Base-by-base conservation (phyloP, 2,329 filamentous ascomycete species). In the Penicillium griseofulvum region DNA sequence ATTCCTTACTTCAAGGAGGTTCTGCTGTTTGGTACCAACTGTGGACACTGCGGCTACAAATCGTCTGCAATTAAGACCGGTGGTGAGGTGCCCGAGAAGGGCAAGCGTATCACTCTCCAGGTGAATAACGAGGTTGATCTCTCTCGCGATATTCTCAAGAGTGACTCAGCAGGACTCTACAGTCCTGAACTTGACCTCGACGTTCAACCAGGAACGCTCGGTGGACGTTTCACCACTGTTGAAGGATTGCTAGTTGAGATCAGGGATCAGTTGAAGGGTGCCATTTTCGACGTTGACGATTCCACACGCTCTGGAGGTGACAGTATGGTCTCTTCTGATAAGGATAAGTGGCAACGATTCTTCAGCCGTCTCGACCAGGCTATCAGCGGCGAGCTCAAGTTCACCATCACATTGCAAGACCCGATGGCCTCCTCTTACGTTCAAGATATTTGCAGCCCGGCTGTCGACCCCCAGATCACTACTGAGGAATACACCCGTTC, bases 31-130 rank as follows among this genome's bases (percentile, higher is more conserved):
- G 92, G 87, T 65, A 97, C 93, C 2, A 87, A 91, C 28, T 99
- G 94, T 76, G 87, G 93, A 28, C 82, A 88, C 73, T 99, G 94
- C 71, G 93, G 93, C 55, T 96, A 97, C 79, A 88, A 91, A 59
- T 94, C 89, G 65, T 97, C 96, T 74, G 94, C 99, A 73, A 91
- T 99, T 71, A 97, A 97, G 82, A 97, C 94, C 1, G 94, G 94
- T 61, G 94, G 94, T 52, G 92, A 88, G 67, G 87, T 99, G 22
- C 94, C 94, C 9, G 87, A 88, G 52, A 86, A 89, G 70, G 94
- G 94, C 58, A 88, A 88, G 73, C 88, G 87, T 63, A 95, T 97
- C 65, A 91, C 83, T 0, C 81, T 99, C 26, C 78, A 81, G 50
- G 88, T 97, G 53, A 80, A 86, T 56, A 85, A 76, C 33, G 71